phyloP scores from a whole-genome alignment of 2,329 filamentous ascomycete genomes.

The Fusarium dimerum region DNA sequence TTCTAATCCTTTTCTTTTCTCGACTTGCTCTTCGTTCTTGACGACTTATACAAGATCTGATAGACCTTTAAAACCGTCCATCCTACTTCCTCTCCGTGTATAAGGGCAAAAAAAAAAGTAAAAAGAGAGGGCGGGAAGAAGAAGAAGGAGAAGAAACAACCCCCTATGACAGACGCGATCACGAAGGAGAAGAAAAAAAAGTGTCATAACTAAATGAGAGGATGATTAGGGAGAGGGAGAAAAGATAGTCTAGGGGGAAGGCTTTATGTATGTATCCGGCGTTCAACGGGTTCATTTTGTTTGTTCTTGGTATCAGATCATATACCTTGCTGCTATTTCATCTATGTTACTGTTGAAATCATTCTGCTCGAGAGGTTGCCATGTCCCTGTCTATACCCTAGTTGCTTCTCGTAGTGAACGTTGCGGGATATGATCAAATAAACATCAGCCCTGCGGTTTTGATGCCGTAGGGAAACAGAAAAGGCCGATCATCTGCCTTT shows the following conservation, averaged over 20 bases:
- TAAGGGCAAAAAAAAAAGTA: too few relatives aligned
- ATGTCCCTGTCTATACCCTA: neutral
- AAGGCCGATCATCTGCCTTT: too few relatives aligned
- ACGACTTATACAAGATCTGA: constrained; percentile 1
- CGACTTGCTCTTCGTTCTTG: neutral
- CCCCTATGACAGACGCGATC: neutral
- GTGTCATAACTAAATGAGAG: constrained; percentile 4
- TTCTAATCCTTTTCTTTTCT: constrained; percentile 7
- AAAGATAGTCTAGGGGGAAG: constrained; percentile 9
- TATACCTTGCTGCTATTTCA: constrained; percentile 19
- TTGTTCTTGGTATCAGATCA: constrained; percentile 23
- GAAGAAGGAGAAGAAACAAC: constrained; percentile 3
- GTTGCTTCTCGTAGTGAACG: neutral
- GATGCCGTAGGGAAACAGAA: too few relatives aligned
- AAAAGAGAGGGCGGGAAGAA: neutral
- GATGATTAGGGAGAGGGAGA: constrained; percentile 2
- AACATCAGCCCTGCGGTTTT: too few relatives aligned
- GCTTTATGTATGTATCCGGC: constrained; percentile 25
- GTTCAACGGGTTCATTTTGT: constrained; percentile 25
- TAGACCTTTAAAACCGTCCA: too few relatives aligned
- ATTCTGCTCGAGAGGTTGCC: neutral
- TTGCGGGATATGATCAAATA: too few relatives aligned
- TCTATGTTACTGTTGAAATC: constrained; percentile 12
- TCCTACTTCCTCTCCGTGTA: too few relatives aligned
- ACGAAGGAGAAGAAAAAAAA: constrained; percentile 6